Conservation (phyloP, 768 basidiomycete genomes). For the Termitomyces sp. region DNA sequence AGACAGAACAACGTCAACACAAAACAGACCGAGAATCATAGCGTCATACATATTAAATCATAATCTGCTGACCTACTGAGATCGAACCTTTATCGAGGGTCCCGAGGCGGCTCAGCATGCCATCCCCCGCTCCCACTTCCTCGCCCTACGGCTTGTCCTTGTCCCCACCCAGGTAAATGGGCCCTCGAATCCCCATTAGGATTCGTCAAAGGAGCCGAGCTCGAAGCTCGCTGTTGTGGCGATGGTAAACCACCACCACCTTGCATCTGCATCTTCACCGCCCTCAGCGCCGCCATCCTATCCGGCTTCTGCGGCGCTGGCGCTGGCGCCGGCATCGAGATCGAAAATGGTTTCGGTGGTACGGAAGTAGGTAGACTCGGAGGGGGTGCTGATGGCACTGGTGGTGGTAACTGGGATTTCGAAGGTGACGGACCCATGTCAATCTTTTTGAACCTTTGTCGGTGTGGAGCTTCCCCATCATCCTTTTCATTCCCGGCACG, state of each 20-base stretch:
- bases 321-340: background rate
- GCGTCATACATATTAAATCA: background rate
- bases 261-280: conserved; percentile 4
- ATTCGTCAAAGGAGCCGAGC: background rate
- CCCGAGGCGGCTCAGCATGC: background rate
- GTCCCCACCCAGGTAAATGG: background rate
- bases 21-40: background rate
- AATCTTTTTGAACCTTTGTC: background rate
- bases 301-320: background rate
- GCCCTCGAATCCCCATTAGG: background rate
- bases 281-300: conserved; percentile 7
- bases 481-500: background rate
- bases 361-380: background rate
- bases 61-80: background rate
- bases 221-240: background rate
- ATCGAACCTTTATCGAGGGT: background rate
- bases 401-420: background rate
- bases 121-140: background rate
- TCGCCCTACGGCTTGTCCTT: background rate
- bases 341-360: background rate
- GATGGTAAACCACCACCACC: background rate
- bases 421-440: background rate
- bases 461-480: background rate
- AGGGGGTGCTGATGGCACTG: background rate
- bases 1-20: background rate